These are phyloP conservation scores for Coemansia sp. DNA, from an alignment of 192 early-diverging fungal species.

Conservation along the genomic window DNA sequence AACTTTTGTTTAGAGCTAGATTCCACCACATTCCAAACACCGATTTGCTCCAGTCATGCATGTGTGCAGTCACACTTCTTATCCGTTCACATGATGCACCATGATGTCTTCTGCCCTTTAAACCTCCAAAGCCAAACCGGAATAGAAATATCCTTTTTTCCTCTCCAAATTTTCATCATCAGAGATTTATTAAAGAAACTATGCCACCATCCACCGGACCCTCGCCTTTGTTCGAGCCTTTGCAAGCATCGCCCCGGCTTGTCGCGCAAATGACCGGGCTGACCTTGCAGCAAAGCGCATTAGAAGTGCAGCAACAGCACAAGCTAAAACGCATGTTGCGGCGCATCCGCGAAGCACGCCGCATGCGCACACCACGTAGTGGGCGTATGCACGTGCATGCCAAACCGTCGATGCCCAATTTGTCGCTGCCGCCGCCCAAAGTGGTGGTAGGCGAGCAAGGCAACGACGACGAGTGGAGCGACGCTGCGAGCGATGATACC, in stretches of 20 bases:
- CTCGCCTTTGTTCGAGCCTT: constrained; percentile 38
- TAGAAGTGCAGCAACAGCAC: constrained; percentile 44
- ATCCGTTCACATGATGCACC: no score
- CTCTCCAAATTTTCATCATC: no score
- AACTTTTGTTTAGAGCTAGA: background rate
- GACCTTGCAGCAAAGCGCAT: constrained; percentile 35
- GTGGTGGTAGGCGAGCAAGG: background rate
- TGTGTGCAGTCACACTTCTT: no score
- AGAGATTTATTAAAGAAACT: no score
- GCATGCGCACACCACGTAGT: background rate
- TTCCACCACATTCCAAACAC: background rate
- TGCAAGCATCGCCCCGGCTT: constrained; percentile 36
- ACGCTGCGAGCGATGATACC: constrained; percentile 12
- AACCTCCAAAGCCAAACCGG: no score
- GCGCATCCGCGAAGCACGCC: constrained; percentile 29
- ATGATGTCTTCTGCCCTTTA: no score
- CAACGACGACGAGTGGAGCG: constrained; percentile 19
- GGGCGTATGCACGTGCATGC: background rate
- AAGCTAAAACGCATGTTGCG: constrained; percentile 49
- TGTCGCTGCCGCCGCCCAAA: constrained; percentile 15
- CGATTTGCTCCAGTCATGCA: no score
- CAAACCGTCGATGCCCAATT: constrained; percentile 2
- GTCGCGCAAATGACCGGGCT: constrained; percentile 52
- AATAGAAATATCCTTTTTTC: no score
- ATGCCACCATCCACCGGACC: constrained; percentile 20